phyloP scores from a whole-genome alignment of 495 filamentous ascomycete species.

The Penicillium alfredii region DNA sequence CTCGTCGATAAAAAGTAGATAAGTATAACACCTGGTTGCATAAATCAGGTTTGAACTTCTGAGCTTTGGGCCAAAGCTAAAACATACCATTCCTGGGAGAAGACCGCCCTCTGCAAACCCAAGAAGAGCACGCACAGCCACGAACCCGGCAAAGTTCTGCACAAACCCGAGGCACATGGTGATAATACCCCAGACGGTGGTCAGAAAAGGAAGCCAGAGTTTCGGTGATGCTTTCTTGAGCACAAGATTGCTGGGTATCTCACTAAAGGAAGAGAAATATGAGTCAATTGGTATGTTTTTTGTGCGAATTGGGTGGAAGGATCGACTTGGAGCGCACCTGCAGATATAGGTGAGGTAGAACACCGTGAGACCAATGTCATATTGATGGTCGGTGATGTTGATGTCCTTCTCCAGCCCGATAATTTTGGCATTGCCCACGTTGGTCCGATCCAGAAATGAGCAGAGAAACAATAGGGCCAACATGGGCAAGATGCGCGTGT shows the following conservation, averaged over 20 bases:
- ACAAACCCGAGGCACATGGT: constrained; percentile 41
- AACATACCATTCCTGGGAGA: constrained; percentile 61
- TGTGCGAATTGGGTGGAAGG: neutral
- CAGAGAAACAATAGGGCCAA: constrained; percentile 51
- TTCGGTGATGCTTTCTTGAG: constrained; percentile 44
- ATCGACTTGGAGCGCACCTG: constrained; percentile 21
- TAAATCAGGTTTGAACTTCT: too few relatives aligned
- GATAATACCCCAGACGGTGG: constrained; percentile 55
- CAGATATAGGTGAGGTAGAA: constrained; percentile 64
- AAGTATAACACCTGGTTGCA: constrained; percentile 62
- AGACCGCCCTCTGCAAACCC: constrained; percentile 58
- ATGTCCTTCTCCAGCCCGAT: constrained; percentile 52
- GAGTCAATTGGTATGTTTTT: neutral
- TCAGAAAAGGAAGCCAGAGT: constrained; percentile 65
- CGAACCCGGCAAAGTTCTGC: constrained; percentile 46
- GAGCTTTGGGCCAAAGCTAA: too few relatives aligned
- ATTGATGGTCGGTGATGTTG: constrained; percentile 54
- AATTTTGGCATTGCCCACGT: constrained; percentile 61
- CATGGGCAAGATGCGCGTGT: constrained; percentile 56
- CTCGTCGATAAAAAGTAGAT: constrained; percentile 65
- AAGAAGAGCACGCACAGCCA: constrained; percentile 52
- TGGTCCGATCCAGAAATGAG: constrained; percentile 49
- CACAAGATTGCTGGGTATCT: constrained; percentile 40
- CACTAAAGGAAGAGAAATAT: constrained; percentile 14
- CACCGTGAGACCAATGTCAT: constrained; percentile 53